Percentiles rank a stretch among this genome's conserved stretches.
Evolutionary conservation across 2,329 filamentous ascomycete genomes (phyloP).

Genomic region (Massarina eburnea): DNA sequence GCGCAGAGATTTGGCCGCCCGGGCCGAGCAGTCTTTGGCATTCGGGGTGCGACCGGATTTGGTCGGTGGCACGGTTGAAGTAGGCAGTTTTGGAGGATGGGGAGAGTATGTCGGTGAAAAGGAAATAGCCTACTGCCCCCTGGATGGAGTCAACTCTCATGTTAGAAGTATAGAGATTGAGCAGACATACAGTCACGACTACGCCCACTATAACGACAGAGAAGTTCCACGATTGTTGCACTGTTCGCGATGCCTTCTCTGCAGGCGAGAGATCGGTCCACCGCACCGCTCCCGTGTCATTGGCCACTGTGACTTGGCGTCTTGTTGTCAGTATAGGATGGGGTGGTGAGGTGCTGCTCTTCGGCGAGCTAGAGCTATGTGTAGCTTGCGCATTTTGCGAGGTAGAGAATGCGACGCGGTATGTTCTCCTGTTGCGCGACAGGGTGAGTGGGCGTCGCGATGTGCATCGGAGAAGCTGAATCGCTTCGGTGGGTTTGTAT

Average conservation of each 20-base stretch:
- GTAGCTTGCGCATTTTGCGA: slow-evolving; percentile 27
- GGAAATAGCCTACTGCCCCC: slow-evolving; percentile 65
- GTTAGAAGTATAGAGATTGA: background rate
- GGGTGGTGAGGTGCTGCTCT: slow-evolving; percentile 7
- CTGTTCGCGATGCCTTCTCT: slow-evolving; percentile 82
- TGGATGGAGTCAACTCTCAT: slow-evolving; percentile 36
- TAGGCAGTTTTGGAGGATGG: slow-evolving; percentile 80
- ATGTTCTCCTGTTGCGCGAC: slow-evolving; percentile 15
- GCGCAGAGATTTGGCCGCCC: slow-evolving; percentile 71
- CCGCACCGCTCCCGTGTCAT: slow-evolving; percentile 78
- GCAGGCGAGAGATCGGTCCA: slow-evolving; percentile 74
- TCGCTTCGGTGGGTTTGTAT: slow-evolving; percentile 34
- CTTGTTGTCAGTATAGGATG: slow-evolving; percentile 53
- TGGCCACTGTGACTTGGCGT: slow-evolving; percentile 76
- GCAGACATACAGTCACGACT: slow-evolving; percentile 66
- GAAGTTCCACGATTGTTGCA: slow-evolving; percentile 90
- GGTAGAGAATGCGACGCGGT: slow-evolving; percentile 26
- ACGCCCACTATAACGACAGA: slow-evolving; percentile 74
- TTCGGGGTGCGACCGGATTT: slow-evolving; percentile 70
- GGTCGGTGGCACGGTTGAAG: slow-evolving; percentile 84
- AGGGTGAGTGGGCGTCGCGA: slow-evolving; percentile 18
- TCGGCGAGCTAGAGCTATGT: slow-evolving; percentile 13
- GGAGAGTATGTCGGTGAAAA: slow-evolving; percentile 41
- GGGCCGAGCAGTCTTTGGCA: slow-evolving; percentile 77
- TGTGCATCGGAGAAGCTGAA: slow-evolving; percentile 28